Conservation (phyloP, 2,329 filamentous ascomycete genomes). For the Fulvia fulva region DNA sequence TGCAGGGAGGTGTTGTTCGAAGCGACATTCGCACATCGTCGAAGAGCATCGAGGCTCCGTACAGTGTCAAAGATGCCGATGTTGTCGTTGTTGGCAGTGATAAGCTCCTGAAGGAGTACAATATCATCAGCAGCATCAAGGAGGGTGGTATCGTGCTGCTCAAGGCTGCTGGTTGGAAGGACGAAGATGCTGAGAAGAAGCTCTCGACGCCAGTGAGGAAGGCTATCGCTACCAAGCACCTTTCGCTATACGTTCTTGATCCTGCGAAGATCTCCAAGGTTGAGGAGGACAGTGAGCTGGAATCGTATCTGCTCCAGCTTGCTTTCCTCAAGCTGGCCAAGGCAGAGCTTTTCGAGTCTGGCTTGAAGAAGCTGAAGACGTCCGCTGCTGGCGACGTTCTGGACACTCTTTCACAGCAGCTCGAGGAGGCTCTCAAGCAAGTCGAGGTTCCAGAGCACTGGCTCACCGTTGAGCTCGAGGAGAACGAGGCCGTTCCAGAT, state of each 20-base stretch:
- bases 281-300: constrained; percentile 58
- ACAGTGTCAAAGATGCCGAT: constrained; percentile 74
- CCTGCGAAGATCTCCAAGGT: constrained; percentile 63
- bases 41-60: constrained; percentile 80
- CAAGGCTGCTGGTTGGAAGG: constrained; percentile 73
- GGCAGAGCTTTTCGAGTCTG: constrained; percentile 59
- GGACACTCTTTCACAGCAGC: constrained; percentile 55
- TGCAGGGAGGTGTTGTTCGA: constrained; percentile 72
- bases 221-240: constrained; percentile 63
- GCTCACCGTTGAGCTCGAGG: constrained; percentile 65
- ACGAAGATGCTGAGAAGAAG: constrained; percentile 86
- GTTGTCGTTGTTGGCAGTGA: constrained; percentile 74
- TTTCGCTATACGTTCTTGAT: constrained; percentile 74
- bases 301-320: constrained; percentile 69
- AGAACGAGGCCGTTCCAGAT: constrained; percentile 50
- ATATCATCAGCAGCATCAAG: constrained; percentile 51
- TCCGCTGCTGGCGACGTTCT: constrained; percentile 52
- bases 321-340: constrained; percentile 77
- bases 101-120: constrained; percentile 73
- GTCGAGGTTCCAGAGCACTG: constrained; percentile 76
- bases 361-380: constrained; percentile 64
- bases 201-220: constrained; percentile 68
- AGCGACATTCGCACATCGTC: constrained; percentile 81
- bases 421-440: constrained; percentile 67
- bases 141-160: constrained; percentile 44